phyloP scores from a whole-genome alignment of 2,329 filamentous ascomycete genomes.

The Pestalotiopsis sp. region DNA sequence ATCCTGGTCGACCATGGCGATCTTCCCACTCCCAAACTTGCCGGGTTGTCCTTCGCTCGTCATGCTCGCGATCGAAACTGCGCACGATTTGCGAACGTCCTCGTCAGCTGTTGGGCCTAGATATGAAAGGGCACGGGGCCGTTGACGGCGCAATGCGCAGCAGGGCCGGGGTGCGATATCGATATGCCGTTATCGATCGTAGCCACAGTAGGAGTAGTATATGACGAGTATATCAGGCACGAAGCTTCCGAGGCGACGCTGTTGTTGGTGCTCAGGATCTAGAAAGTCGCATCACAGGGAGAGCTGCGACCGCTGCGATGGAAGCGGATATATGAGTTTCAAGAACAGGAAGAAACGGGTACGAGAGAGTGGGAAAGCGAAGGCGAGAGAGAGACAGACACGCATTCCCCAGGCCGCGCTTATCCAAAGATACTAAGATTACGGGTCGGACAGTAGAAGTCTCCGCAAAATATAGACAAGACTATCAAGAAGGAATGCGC shows the following conservation, averaged over 20 bases:
- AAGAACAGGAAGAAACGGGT: background rate
- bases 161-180: background rate
- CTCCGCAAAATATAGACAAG: conserved; percentile 9
- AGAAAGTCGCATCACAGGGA: background rate
- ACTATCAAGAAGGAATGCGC: background rate
- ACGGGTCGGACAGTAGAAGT: background rate
- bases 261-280: background rate
- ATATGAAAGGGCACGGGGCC: background rate
- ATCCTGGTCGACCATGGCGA: conserved; percentile 27
- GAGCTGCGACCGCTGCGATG: background rate
- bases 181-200: background rate
- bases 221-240: background rate
- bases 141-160: background rate
- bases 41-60: conserved; percentile 23
- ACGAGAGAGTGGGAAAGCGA: background rate
- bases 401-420: background rate
- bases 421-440: background rate
- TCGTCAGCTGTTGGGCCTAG: background rate
- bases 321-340: background rate
- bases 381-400: background rate
- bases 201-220: background rate
- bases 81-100: background rate
- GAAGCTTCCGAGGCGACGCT: background rate
- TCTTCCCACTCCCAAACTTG: conserved; percentile 18
- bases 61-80: conserved; percentile 16